Evolutionary conservation across 2,329 filamentous ascomycete genomes (phyloP).

Genomic region (Fusarium keratoplasticum): DNA sequence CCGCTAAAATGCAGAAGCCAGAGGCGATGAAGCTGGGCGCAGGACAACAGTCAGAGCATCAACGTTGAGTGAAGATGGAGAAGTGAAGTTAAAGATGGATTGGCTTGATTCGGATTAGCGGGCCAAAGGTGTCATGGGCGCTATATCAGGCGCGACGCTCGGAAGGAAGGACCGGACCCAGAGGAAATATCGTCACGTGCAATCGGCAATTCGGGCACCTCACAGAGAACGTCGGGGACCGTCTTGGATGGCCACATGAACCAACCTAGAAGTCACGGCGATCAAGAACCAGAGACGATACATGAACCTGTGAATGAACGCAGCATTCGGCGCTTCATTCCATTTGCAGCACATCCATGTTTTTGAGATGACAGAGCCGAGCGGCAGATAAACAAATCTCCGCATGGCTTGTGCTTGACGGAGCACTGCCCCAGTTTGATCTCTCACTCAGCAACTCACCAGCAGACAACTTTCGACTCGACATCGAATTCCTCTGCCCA

Average conservation of each 20-base stretch:
- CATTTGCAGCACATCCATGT: not conserved
- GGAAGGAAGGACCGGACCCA: too few relatives aligned
- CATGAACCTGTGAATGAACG: not conserved
- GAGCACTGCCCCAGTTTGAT: constrained; percentile 11
- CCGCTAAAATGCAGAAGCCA: not conserved
- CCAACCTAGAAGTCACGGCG: not conserved
- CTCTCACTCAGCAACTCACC: not conserved
- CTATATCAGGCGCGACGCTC: constrained; percentile 3
- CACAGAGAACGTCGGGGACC: not conserved
- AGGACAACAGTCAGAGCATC: not conserved
- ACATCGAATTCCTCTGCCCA: not conserved
- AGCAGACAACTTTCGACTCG: not conserved
- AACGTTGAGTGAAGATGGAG: constrained; percentile 13
- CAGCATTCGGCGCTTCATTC: not conserved
- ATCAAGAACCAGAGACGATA: not conserved
- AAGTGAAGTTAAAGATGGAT: constrained; percentile 14
- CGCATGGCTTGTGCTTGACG: not conserved
- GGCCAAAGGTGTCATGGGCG: constrained; percentile 16
- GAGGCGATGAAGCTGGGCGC: not conserved
- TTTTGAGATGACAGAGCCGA: not conserved
- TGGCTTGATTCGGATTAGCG: constrained; percentile 31
- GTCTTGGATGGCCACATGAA: constrained; percentile 3
- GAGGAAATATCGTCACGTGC: constrained; percentile 2
- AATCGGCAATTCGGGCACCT: not conserved
- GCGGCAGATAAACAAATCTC: not conserved